Base-by-base conservation (phyloP, 257 asterid genomes). In the Lycium ferocissimum region DNA sequence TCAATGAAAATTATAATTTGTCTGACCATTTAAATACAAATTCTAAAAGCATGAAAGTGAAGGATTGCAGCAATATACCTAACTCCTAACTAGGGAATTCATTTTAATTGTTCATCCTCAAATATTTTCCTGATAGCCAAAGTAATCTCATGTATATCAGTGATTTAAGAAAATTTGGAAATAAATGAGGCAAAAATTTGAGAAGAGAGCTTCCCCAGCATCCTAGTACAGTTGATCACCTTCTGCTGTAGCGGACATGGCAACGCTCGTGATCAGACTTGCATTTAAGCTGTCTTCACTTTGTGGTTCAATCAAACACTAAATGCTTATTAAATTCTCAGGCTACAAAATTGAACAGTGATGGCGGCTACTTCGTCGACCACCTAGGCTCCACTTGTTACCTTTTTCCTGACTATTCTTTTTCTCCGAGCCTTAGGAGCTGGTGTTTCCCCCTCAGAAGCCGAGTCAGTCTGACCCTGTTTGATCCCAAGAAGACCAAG, bases 401-500 rank as follows among this genome's bases (percentile, higher is more conserved):
- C 94, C 86, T 93, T 96, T 85, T 94, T 94, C 89, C 91, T 85
- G 26, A 96, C 97, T 47, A 91, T 80, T 90, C 97, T 93, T 89
- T 94, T 96, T 85, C 98, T 91, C 61, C 98, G 89, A 37, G 87
- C 94, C 92, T 93, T 94, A 81, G 94, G 93, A 14, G 90, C 22
- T 35, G 95, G 87, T 66, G 91, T 83, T 87, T 85, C 93, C 1
- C 92, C 92, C 61, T 88, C 92, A 1, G 80, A 26, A 40, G 82
- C 87, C n/a, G 93, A 83, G 76, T 87, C 89, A 0, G 78, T 79
- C 65, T 87, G 91, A 22, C 90, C 93, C 90, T 90, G 97, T 89
- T 87, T 92, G 83, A 94, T 88, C 84, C 99, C 99, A 7, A 93
- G 92, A 80, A 96, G 94, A 67, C 99, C 99, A 9, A 96, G 96